These are phyloP conservation scores for Racocetra persica DNA, from an alignment of 371 early-diverging fungal species.

Conservation along the genomic window DNA sequence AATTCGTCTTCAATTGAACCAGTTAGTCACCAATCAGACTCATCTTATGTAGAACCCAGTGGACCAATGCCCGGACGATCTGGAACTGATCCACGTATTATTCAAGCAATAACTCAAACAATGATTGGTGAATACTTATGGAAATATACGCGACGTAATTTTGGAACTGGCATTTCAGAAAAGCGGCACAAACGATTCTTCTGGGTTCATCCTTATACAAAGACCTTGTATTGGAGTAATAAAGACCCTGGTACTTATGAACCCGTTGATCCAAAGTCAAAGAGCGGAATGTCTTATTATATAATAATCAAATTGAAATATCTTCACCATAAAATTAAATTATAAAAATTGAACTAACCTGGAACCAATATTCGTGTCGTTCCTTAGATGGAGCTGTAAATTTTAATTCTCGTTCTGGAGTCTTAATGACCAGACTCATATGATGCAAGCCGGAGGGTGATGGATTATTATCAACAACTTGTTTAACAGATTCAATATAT, in stretches of 20 bases:
- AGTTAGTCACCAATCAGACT: slow-evolving; percentile 35
- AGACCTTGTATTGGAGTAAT: slow-evolving; percentile 78
- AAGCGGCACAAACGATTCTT: slow-evolving; percentile 75
- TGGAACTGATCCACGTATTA: slow-evolving; percentile 66
- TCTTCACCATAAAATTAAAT: slow-evolving; percentile 1
- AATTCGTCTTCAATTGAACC: slow-evolving; percentile 41
- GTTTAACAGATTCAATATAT: slow-evolving; percentile 59
- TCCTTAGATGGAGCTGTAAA: slow-evolving; percentile 70
- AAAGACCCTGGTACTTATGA: slow-evolving; percentile 67
- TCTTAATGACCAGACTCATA: slow-evolving; percentile 70
- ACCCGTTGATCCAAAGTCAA: slow-evolving; percentile 56
- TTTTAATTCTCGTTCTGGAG: slow-evolving; percentile 71
- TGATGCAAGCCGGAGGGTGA: slow-evolving; percentile 57
- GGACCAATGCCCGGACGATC: slow-evolving; percentile 39
- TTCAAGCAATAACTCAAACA: slow-evolving; percentile 76
- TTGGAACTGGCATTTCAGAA: slow-evolving; percentile 60
- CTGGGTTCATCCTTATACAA: slow-evolving; percentile 86
- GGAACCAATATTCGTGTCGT: slow-evolving; percentile 75
- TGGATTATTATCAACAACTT: slow-evolving; percentile 48
- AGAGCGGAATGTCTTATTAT: slow-evolving; percentile 58
- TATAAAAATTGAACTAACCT: slow-evolving; percentile 48
- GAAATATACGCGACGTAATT: slow-evolving; percentile 70
- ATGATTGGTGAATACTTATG: slow-evolving; percentile 81
- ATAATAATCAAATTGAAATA: too few relatives aligned
- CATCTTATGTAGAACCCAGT: slow-evolving; percentile 42